Conservation (phyloP, 352 stramenopile genomes). For the Globisporangium carolinianum region DNA sequence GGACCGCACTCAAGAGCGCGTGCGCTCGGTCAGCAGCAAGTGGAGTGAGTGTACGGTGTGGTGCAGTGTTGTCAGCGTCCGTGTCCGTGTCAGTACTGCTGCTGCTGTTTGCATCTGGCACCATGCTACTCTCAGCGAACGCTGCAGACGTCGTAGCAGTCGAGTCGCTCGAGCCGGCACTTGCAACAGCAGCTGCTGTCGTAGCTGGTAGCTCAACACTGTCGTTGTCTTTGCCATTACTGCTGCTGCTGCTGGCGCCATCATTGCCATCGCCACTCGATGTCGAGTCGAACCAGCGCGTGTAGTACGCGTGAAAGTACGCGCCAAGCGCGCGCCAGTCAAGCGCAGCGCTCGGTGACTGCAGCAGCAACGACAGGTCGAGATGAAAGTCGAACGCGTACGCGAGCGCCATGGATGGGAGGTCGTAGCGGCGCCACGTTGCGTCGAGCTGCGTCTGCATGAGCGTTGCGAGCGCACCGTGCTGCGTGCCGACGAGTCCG, state of each 20-base stretch:
- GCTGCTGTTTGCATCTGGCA: too few relatives aligned
- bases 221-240: background rate
- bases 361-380: slow-evolving; percentile 32
- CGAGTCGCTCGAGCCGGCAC: background rate
- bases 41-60: too few relatives aligned
- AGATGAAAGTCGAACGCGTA: slow-evolving; percentile 81
- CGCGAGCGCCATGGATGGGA: slow-evolving; percentile 64
- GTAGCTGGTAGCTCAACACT: background rate
- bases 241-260: slow-evolving; percentile 1
- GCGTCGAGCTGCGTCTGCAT: slow-evolving; percentile 44
- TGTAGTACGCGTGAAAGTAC: slow-evolving; percentile 68
- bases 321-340: slow-evolving; percentile 47
- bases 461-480: slow-evolving; percentile 26
- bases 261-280: too few relatives aligned
- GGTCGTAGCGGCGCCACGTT: slow-evolving; percentile 68
- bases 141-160: too few relatives aligned
- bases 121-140: too few relatives aligned
- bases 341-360: slow-evolving; percentile 19
- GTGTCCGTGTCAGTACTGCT: slow-evolving; percentile 12
- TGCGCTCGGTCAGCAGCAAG: slow-evolving; percentile 16
- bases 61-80: slow-evolving; percentile 4
- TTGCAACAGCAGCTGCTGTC: background rate
- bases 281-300: slow-evolving; percentile 40
- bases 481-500: slow-evolving; percentile 18
- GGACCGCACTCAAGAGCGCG: slow-evolving; percentile 54